Base-by-base conservation (phyloP, 306 rosid species). In the Pachyrhizus erosus region DNA sequence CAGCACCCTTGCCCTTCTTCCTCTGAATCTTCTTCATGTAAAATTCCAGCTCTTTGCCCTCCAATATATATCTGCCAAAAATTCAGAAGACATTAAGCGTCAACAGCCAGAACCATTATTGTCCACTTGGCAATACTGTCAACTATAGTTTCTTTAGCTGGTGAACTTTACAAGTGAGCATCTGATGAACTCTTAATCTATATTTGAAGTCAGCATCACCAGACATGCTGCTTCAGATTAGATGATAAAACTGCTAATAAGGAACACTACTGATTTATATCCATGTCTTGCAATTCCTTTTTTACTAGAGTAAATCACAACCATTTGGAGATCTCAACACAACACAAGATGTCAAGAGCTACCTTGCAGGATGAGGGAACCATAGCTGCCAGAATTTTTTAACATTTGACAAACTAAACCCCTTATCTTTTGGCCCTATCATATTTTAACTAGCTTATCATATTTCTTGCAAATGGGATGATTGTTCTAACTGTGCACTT, bases 21-120 rank as follows among this genome's bases (percentile, higher is more conserved):
- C 40, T 91, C 76, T 91, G 94, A 69, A 91, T 31, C 87, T 91
- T 91, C 92, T 91, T 91, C 91, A 87, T 78, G 78, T 91, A 91
- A 86, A 91, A 91, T 72, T 91, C 94, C 9, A 91, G 94, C 51
- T 91, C 94, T 84, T 91, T 91, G 4, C 92, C 94, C 85, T 91
- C 92, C 81, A 91, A 87, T 75, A 91, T 84, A 79, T 91, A 91
- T 60, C 94, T 91, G 89, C n/a, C 2, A 43, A 6, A 67, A 48
- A 46, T 55, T 54, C n/a, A 67, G 10, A 42, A 79, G 29, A 13
- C 70, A 73, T 23, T 46, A 46, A 72, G 74, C 23, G 17, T 23
- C 23, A 14, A 13, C 27, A 71, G 27, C 21, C 15, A 17, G 57
- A 64, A 45, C 13, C 37, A 71, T 51, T 26, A 20, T 9, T 65